Evolutionary conservation across 352 stramenopile genomes (phyloP).

Genomic region (Globisporangium echinulatum): DNA sequence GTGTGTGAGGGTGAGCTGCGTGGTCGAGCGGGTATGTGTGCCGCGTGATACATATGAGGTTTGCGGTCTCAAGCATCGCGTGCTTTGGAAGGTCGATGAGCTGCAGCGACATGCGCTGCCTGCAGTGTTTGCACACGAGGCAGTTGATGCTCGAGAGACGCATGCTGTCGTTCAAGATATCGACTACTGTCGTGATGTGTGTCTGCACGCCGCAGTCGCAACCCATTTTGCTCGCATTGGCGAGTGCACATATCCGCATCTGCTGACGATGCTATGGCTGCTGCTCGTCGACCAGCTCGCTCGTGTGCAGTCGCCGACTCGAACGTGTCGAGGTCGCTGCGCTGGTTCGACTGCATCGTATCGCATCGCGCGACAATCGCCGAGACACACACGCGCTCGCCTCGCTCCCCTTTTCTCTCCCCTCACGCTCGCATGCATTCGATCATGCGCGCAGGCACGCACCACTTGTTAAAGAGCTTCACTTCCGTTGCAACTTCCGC

Average conservation of each 20-base stretch:
- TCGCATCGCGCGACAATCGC: not conserved
- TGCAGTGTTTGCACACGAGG: no score
- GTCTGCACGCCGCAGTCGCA: no score
- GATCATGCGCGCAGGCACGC: slow-evolving; percentile 12
- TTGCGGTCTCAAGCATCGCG: not conserved
- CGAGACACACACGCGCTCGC: not conserved
- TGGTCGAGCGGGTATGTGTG: not conserved
- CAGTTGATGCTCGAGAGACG: no score
- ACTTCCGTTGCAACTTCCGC: slow-evolving; percentile 91
- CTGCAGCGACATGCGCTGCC: no score
- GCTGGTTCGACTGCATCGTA: not conserved
- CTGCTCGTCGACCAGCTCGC: not conserved
- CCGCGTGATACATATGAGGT: no score
- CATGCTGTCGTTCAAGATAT: no score
- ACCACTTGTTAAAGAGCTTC: slow-evolving; percentile 95
- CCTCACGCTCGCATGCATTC: no score
- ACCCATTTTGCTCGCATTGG: not conserved
- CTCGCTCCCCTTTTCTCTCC: no score
- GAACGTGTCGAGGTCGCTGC: not conserved
- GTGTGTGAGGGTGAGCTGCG: not conserved
- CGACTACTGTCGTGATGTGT: no score
- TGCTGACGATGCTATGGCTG: not conserved
- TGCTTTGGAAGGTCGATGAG: no score
- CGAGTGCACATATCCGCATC: no score
- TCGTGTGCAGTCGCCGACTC: not conserved